A percentile compares a stretch with the other conserved stretches of the same genome.
Conservation (phyloP, 768 basidiomycete genomes). For the Coprinellus micaceus region DNA sequence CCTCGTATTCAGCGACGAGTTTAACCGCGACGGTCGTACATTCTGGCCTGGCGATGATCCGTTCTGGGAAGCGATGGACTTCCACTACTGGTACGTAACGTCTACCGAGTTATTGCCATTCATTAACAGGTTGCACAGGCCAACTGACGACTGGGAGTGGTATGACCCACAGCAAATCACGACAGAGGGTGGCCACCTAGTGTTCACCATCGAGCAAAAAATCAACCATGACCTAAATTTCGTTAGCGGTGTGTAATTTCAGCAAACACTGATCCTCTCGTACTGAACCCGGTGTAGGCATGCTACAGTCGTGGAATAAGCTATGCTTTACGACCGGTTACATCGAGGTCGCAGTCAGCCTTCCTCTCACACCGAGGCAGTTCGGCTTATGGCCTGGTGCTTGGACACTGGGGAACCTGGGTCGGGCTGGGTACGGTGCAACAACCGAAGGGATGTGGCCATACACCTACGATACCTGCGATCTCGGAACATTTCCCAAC, state of each 20-base stretch:
- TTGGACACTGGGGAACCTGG: constrained; percentile 71
- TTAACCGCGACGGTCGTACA: constrained; percentile 48
- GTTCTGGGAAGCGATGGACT: constrained; percentile 77
- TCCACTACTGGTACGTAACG: constrained; percentile 68
- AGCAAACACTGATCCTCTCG: constrained; percentile 25
- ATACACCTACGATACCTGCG: constrained; percentile 79
- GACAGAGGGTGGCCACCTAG: constrained; percentile 10
- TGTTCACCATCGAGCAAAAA: constrained; percentile 32
- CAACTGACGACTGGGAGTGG: constrained; percentile 79
- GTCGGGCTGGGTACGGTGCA: constrained; percentile 83
- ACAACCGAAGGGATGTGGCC: constrained; percentile 85
- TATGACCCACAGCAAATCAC: constrained; percentile 46
- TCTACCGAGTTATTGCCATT: neutral
- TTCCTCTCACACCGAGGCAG: constrained; percentile 54
- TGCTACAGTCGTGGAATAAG: constrained; percentile 87
- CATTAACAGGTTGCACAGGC: constrained; percentile 28
- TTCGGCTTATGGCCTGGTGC: constrained; percentile 82
- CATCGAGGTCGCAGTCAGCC: constrained; percentile 67
- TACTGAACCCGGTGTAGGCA: constrained; percentile 34
- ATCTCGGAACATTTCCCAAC: constrained; percentile 78
- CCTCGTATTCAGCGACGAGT: constrained; percentile 84
- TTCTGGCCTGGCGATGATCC: constrained; percentile 75
- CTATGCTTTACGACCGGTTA: constrained; percentile 89
- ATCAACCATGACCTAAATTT: constrained; percentile 77
- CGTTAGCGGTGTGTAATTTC: constrained; percentile 51